Percentiles rank a stretch among this genome's conserved stretches.
These are phyloP conservation scores for Heritiera littoralis DNA, from an alignment of 345 rosid genomes.

Conservation along the genomic window DNA sequence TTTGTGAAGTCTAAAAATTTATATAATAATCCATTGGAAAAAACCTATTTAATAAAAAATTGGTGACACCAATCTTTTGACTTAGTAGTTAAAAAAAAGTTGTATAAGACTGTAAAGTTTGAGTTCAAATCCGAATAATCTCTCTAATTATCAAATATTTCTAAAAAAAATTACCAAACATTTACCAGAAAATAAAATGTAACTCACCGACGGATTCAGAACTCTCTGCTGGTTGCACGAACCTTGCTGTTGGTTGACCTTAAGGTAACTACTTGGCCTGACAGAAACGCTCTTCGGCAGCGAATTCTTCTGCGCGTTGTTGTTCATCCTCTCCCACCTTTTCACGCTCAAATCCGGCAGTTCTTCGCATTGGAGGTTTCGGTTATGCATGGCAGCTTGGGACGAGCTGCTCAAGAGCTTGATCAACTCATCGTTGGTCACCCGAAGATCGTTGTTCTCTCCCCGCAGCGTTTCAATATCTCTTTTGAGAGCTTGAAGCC, in stretches of 20 bases:
- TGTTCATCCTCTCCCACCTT: slow-evolving; percentile 28
- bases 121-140: too few relatives aligned
- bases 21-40: too few relatives aligned
- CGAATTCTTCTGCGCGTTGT: slow-evolving; percentile 39
- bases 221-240: slow-evolving; percentile 35
- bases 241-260: slow-evolving; percentile 38
- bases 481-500: slow-evolving; percentile 47
- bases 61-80: too few relatives aligned
- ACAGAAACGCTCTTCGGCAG: slow-evolving; percentile 81
- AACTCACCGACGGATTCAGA: slow-evolving; percentile 47
- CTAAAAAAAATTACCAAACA: too few relatives aligned
- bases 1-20: too few relatives aligned
- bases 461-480: slow-evolving; percentile 63
- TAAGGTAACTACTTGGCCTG: slow-evolving; percentile 55
- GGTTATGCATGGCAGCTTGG: slow-evolving; percentile 29
- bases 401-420: slow-evolving; percentile 55
- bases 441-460: slow-evolving; percentile 64
- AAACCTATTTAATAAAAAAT: too few relatives aligned
- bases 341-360: slow-evolving; percentile 36
- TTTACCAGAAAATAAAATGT: not conserved
- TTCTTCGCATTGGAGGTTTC: slow-evolving; percentile 41
- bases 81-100: too few relatives aligned
- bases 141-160: too few relatives aligned
- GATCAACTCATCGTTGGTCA: slow-evolving; percentile 59
- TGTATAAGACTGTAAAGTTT: too few relatives aligned